These are phyloP conservation scores for Cyclanthera cordifolia DNA, from an alignment of 306 rosid genomes.

Conservation along the genomic window DNA sequence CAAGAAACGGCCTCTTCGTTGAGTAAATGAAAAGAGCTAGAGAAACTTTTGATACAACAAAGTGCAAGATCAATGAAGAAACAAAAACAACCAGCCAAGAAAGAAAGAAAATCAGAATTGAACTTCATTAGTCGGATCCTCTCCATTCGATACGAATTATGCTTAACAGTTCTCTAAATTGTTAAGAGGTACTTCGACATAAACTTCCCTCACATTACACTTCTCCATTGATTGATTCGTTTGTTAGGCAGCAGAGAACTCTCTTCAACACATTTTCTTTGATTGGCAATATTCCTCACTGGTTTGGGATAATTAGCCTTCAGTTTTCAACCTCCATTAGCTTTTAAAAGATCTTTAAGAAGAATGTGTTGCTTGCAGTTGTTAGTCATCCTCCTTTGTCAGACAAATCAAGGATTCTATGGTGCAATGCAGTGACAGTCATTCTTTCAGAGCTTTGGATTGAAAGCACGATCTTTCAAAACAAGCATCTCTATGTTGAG, in stretches of 20 bases:
- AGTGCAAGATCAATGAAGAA: too few relatives aligned
- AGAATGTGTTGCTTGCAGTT: not conserved
- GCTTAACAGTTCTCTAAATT: not conserved
- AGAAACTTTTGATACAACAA: too few relatives aligned
- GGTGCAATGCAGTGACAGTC: not conserved
- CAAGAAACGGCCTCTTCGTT: too few relatives aligned
- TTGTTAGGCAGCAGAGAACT: not conserved
- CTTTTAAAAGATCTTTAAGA: too few relatives aligned
- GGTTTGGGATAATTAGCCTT: not conserved
- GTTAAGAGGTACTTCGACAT: not conserved
- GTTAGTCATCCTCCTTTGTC: not conserved
- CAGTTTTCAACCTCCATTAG: not conserved
- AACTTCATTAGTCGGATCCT: not conserved
- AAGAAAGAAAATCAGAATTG: conserved; percentile 1
- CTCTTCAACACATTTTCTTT: not conserved
- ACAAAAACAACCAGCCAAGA: too few relatives aligned
- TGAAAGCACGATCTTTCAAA: not conserved
- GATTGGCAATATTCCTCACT: not conserved
- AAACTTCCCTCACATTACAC: not conserved
- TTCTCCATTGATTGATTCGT: not conserved
- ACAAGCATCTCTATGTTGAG: not conserved
- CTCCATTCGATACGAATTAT: too few relatives aligned
- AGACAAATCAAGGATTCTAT: not conserved
- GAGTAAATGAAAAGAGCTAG: too few relatives aligned
- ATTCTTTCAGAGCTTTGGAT: not conserved